Base-by-base conservation (phyloP, 2,329 filamentous ascomycete genomes). In the Colletotrichum tropicicola region DNA sequence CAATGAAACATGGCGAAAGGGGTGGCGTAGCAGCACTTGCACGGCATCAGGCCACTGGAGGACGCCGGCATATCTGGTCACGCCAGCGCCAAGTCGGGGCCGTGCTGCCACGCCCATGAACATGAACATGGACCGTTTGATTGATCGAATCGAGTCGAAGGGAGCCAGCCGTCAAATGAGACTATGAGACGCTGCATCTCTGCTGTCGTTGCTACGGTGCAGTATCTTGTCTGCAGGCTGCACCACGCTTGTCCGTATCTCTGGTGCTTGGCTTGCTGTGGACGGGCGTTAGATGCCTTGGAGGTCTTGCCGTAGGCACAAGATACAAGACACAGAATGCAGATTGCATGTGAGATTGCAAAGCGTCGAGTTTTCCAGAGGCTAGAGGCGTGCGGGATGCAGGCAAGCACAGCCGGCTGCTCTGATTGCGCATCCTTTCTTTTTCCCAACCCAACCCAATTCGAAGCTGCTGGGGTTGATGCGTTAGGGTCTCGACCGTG, bases 401-500 rank as follows among this genome's bases (percentile, higher is more conserved):
- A 58, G 43, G 41, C 23, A 47, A 6, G 17, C 21, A n/a, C 27
- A 25, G 19, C 9, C 23, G 54, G n/a, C 23, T 48, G n/a, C 30
- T 37, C 32, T 49, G 55, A 43, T 30, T 41, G 21, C 41, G 37
- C 21, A 9, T 30, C 17, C n/a, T 44, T 51, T 59, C 21, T 30
- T 54, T 48, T 53, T 55, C 19, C 44, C 49, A 61, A 37, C 43
- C 44, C 49, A 61, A 37, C 43, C 43, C 37, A 35, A 49, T 61
- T 55, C 39, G 15, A 44, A 49, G 49, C 23, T 45, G 49, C 49
- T 45, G 37, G 49, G 59, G 61, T 47, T 65, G 49, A 15, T 52
- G 60, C 60, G 60, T 54, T 60, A 64, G 56, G 48, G 60, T 35
- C 47, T 60, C 19, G 43, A 60, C 43, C 27, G 32, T 56, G 57